These are phyloP conservation scores for Gnaphalium uliginosum DNA, from an alignment of 129 eudicot genomes.

Conservation along the genomic window DNA sequence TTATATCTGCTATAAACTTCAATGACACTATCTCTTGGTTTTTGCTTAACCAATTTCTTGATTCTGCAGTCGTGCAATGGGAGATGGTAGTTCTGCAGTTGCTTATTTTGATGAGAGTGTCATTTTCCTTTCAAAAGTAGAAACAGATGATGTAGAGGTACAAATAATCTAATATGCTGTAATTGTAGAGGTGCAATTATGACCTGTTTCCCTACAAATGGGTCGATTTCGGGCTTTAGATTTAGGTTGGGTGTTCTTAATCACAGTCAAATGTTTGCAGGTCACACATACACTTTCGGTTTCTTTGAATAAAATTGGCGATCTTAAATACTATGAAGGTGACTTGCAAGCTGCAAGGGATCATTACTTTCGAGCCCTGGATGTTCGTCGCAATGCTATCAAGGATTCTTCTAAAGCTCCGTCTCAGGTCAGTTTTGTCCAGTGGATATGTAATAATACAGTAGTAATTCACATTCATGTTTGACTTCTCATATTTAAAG, in stretches of 20 bases:
- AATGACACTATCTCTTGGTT: neutral
- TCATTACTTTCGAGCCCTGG: slow-evolving; percentile 63
- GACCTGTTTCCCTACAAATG: neutral
- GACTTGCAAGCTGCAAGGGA: slow-evolving; percentile 76
- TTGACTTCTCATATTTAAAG: neutral
- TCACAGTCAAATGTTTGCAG: slow-evolving; percentile 42
- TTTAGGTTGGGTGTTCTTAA: slow-evolving; percentile 6
- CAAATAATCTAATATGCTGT: neutral
- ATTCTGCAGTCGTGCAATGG: slow-evolving; percentile 74
- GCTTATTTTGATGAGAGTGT: slow-evolving; percentile 83
- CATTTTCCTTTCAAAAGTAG: slow-evolving; percentile 59
- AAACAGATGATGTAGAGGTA: slow-evolving; percentile 78
- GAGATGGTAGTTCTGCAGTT: slow-evolving; percentile 77
- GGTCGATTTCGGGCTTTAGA: neutral
- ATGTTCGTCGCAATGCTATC: slow-evolving; percentile 75
- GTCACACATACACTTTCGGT: slow-evolving; percentile 87
- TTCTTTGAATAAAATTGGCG: slow-evolving; percentile 91
- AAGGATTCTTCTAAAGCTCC: slow-evolving; percentile 60
- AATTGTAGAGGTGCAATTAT: neutral
- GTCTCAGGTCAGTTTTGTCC: slow-evolving; percentile 61
- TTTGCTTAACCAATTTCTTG: no score
- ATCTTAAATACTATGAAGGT: slow-evolving; percentile 79
- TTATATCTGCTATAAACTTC: slow-evolving; percentile 11
- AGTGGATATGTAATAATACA: slow-evolving; percentile 7
- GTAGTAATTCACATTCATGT: neutral